Evolutionary conservation across 768 basidiomycete genomes (phyloP).

Genomic region (Xerocomellus chrysenteron): DNA sequence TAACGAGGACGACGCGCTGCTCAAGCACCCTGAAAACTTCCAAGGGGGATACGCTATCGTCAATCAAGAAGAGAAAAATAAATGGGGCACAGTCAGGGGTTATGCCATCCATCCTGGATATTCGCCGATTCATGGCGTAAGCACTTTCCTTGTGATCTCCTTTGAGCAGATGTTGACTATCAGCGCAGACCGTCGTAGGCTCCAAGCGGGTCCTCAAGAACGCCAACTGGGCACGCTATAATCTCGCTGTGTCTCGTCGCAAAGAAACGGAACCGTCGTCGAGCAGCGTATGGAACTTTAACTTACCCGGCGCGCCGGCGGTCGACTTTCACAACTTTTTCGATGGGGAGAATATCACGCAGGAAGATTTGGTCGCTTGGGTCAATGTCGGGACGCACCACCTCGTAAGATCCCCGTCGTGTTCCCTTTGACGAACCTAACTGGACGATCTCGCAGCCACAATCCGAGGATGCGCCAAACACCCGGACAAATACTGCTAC

Average conservation of each 20-base stretch:
- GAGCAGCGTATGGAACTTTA: conserved; percentile 61
- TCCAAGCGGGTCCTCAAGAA: conserved; percentile 61
- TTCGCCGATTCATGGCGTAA: conserved; percentile 51
- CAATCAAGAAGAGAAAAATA: conserved; percentile 51
- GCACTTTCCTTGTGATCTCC: background rate
- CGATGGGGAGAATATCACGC: conserved; percentile 60
- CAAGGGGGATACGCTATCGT: conserved; percentile 59
- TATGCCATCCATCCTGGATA: conserved; percentile 63
- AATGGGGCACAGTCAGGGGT: conserved; percentile 57
- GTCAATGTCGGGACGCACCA: conserved; percentile 69
- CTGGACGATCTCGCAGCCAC: conserved; percentile 37
- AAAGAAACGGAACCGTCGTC: conserved; percentile 63
- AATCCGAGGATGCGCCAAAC: conserved; percentile 64
- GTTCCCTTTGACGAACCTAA: background rate
- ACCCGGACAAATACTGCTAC: conserved; percentile 57
- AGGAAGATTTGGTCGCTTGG: conserved; percentile 67
- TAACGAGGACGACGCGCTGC: conserved; percentile 50
- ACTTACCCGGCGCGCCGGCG: conserved; percentile 54
- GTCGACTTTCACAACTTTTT: conserved; percentile 65
- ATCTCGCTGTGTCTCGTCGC: conserved; percentile 53
- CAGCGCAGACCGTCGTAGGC: conserved; percentile 50
- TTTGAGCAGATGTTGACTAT: background rate
- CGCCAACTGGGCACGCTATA: conserved; percentile 66
- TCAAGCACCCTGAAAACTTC: conserved; percentile 53
- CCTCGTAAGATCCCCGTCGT: conserved; percentile 35